Percentiles rank a stretch among this genome's conserved stretches.
phyloP scores from a whole-genome alignment of 176 grass and related monocot species.

The Pontederia paniculata region DNA sequence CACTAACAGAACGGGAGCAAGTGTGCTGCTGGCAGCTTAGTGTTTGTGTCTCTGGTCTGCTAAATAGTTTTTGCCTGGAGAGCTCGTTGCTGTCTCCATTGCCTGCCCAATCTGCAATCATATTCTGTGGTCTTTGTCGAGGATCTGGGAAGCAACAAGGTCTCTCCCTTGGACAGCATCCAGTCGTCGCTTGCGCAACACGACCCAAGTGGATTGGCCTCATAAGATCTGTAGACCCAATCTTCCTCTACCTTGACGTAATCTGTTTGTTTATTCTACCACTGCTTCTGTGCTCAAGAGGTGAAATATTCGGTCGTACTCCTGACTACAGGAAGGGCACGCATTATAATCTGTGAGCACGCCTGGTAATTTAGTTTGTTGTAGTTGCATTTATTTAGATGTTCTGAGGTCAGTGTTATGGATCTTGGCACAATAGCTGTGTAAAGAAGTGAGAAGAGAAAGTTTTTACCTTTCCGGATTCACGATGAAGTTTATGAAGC shows the following conservation, averaged over 20 bases:
- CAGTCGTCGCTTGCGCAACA: conserved; percentile 10
- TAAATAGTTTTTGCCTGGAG: conserved; percentile 2
- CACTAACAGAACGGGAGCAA: conserved; percentile 19
- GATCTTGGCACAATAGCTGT: background rate
- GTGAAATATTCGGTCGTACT: conserved; percentile 41
- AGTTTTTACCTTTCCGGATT: conserved; percentile 2
- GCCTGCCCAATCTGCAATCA: conserved; percentile 5
- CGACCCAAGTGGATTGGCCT: background rate
- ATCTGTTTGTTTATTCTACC: conserved; percentile 22
- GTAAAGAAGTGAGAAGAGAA: conserved; percentile 1
- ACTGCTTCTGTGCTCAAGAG: conserved; percentile 25
- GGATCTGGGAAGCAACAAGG: background rate
- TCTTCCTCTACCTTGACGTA: conserved; percentile 15
- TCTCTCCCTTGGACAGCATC: conserved; percentile 27
- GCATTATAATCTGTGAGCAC: conserved; percentile 2
- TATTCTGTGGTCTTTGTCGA: background rate
- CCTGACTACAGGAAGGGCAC: background rate
- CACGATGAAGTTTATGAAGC: conserved; percentile 99
- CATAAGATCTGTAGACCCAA: conserved; percentile 27
- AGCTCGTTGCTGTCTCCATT: conserved; percentile 8
- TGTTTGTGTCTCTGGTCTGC: conserved; percentile 5
- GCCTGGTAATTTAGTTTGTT: conserved; percentile 22
- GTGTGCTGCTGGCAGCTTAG: conserved; percentile 5
- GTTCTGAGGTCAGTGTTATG: conserved; percentile 13
- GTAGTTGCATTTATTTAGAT: conserved; percentile 11